Base-by-base conservation (phyloP, 2,329 filamentous ascomycete genomes). In the Helotiales sp. region DNA sequence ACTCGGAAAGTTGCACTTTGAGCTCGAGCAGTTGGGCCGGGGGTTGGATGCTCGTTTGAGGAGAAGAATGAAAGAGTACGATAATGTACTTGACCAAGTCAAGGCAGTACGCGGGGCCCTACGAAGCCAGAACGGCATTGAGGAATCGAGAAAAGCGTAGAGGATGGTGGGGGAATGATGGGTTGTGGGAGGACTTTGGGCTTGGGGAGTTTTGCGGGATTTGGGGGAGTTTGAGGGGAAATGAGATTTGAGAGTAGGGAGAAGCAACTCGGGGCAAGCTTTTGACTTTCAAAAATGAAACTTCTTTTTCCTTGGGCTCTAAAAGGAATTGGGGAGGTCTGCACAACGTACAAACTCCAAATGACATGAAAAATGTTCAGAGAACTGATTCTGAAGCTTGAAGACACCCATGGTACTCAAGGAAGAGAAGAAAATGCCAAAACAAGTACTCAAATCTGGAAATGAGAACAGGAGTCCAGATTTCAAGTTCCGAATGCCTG, bases 1-100 rank as follows among this genome's bases (percentile, higher is more conserved):
- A 26, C 15, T 43, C 2, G 57, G 37, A n/a, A 60, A 60, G 20
- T n/a, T 60, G 15, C 57, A 60, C 24, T 60, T 20, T n/a, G 57
- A 24, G n/a, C 26, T 47, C 22, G 57, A 60, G 37, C 37, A 43
- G 22, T n/a, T 60, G n/a, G 37, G n/a, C 20, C 22, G 26, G 10
- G 57, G 57, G 10, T 11, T 60, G 3, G 57, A 60, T 17, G 20
- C 15, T 20, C 7, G 17, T 45, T 20, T 20, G 40, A 45, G 40
- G n/a, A 45, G 40, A 45, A 45, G 26, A 43, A n/a, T n/a, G n/a
- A n/a, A n/a, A n/a, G n/a, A n/a, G n/a, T n/a, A n/a, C n/a, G n/a
- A n/a, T n/a, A n/a, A n/a, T n/a, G n/a, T n/a, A n/a, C n/a, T n/a
- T n/a, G n/a, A n/a, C n/a, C n/a, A n/a, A n/a, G n/a, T 45, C n/a